Evolutionary conservation across 2,329 filamentous ascomycete species (phyloP).

Genomic region (Trichoderma endophyticum): DNA sequence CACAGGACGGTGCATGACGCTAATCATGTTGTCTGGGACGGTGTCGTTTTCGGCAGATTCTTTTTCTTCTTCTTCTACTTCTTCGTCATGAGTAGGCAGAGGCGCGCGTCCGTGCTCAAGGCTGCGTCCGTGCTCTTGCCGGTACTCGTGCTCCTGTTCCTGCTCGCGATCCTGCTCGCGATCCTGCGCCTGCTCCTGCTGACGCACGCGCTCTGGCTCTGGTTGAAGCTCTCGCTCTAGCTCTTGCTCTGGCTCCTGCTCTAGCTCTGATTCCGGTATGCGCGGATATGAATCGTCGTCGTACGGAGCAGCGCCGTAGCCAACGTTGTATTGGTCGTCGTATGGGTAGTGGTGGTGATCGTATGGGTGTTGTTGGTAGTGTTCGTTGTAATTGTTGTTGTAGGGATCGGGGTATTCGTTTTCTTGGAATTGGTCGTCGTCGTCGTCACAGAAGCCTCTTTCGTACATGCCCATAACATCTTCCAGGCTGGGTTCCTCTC

Average conservation of each 20-base stretch:
- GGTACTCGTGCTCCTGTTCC: conserved; percentile 33
- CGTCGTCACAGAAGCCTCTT: conserved; percentile 53
- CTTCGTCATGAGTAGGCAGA: conserved; percentile 11
- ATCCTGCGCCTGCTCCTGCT: not conserved
- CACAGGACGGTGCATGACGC: conserved; percentile 13
- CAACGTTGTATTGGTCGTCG: conserved; percentile 1
- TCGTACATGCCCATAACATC: conserved; percentile 71
- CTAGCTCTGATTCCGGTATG: not conserved
- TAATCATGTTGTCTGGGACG: conserved; percentile 2
- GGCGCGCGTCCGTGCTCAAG: not conserved
- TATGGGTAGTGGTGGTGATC: conserved; percentile 8
- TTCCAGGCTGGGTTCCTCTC: conserved; percentile 58
- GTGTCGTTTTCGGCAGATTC: not conserved
- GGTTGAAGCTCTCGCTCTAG: not conserved
- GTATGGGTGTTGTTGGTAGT: conserved; percentile 18
- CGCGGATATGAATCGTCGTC: not conserved
- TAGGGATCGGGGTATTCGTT: not conserved
- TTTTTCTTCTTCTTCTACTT: not conserved
- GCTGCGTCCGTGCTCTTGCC: not conserved
- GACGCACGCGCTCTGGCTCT: not conserved
- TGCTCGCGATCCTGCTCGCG: conserved; percentile 51
- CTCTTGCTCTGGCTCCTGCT: not conserved
- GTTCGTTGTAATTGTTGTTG: conserved; percentile 37
- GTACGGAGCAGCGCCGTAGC: not conserved
- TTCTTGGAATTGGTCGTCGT: conserved; percentile 33